A percentile compares a stretch with the other conserved stretches of the same genome.
These are phyloP conservation scores for Mycena capillaripes DNA, from an alignment of 768 basidiomycete genomes.

Conservation along the genomic window DNA sequence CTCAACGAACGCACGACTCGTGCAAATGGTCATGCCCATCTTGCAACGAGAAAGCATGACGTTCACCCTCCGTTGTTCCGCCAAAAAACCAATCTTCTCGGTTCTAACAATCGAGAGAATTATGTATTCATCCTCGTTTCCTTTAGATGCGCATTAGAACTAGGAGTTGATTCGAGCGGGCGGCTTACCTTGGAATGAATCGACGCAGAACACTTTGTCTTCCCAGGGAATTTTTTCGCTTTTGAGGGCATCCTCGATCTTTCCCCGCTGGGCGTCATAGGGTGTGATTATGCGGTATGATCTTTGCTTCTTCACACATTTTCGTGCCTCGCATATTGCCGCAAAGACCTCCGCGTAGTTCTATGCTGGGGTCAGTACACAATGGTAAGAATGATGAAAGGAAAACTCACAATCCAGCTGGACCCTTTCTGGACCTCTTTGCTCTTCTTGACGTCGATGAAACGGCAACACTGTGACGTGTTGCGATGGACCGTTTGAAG, in stretches of 20 bases:
- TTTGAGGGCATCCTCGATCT: conserved; percentile 66
- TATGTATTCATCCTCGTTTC: conserved; percentile 82
- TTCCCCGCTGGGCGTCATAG: conserved; percentile 76
- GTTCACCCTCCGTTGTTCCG: conserved; percentile 71
- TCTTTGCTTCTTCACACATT: conserved; percentile 52
- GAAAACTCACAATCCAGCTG: conserved; percentile 55
- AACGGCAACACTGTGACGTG: conserved; percentile 61
- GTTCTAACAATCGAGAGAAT: conserved; percentile 81
- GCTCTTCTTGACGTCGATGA: conserved; percentile 64
- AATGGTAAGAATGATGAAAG: not conserved
- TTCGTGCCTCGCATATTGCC: conserved; percentile 59
- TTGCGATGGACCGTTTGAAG: conserved; percentile 64
- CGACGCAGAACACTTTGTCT: conserved; percentile 81
- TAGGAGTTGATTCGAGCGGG: too few species aligned
- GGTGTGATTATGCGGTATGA: conserved; percentile 78
- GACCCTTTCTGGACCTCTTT: conserved; percentile 46
- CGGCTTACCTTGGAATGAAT: conserved; percentile 78
- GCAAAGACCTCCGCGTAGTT: conserved; percentile 66
- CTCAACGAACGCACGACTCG: conserved; percentile 66
- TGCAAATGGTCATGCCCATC: conserved; percentile 74
- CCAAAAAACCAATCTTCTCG: conserved; percentile 72
- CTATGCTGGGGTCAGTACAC: conserved; percentile 47
- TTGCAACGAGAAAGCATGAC: conserved; percentile 85
- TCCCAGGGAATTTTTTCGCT: conserved; percentile 61
- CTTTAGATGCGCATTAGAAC: conserved; percentile 49